phyloP scores from a whole-genome alignment of 495 filamentous ascomycete species.

The Neurospora sp. region DNA sequence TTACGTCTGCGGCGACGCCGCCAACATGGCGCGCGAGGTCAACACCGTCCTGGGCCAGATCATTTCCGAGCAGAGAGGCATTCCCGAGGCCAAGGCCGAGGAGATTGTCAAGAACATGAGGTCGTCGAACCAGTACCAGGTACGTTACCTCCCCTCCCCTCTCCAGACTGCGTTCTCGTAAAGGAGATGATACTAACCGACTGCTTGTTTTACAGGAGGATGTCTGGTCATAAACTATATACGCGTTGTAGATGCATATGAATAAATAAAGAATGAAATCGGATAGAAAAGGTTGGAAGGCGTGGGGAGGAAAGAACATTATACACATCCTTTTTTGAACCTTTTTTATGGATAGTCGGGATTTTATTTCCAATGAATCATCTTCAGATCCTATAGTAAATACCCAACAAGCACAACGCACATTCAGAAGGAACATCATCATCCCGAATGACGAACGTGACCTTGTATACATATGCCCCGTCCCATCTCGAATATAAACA shows the following conservation, averaged over 20 bases:
- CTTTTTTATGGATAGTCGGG: background rate
- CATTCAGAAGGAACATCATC: background rate
- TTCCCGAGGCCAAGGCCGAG: slow-evolving; percentile 77
- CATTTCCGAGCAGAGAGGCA: slow-evolving; percentile 67
- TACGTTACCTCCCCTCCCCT: slow-evolving; percentile 20
- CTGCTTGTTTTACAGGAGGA: slow-evolving; percentile 49
- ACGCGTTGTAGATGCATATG: background rate
- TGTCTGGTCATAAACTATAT: slow-evolving; percentile 63
- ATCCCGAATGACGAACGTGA: too few species aligned
- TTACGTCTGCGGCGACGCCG: slow-evolving; percentile 97
- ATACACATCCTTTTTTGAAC: background rate
- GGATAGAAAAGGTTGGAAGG: background rate
- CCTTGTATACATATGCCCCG: too few species aligned
- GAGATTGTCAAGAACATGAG: slow-evolving; percentile 96
- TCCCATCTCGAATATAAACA: too few species aligned
- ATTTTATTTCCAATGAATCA: background rate
- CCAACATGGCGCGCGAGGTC: slow-evolving; percentile 97
- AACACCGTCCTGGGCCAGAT: slow-evolving; percentile 77
- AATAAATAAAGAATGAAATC: background rate
- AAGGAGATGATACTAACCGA: background rate
- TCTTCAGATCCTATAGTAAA: background rate
- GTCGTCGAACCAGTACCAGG: slow-evolving; percentile 89
- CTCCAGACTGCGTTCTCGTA: background rate
- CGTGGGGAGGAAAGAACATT: background rate
- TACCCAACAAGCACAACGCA: background rate